Percentiles rank a stretch among this genome's conserved stretches.
These are phyloP conservation scores for Isabelozyma gotoi DNA, from an alignment of 805 yeast genomes.

Conservation along the genomic window DNA sequence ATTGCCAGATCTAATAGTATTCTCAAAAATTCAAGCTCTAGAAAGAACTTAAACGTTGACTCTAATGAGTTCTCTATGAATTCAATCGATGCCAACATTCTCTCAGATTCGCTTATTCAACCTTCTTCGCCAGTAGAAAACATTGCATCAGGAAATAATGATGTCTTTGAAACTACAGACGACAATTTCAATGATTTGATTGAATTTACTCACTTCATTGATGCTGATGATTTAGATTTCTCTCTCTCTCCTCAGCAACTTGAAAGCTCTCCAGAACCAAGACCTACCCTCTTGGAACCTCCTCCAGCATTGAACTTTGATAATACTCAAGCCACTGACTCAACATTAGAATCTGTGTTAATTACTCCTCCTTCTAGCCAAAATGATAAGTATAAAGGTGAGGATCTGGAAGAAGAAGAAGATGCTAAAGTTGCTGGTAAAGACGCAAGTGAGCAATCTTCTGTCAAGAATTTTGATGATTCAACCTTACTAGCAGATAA, in stretches of 20 bases:
- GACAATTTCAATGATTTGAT: conserved; percentile 28
- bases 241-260: conserved; percentile 19
- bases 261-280: background rate
- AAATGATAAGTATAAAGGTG: background rate
- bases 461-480: conserved; percentile 10
- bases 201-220: conserved; percentile 42
- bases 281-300: background rate
- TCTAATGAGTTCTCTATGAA: conserved; percentile 1
- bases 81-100: conserved; percentile 8
- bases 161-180: conserved; percentile 1
- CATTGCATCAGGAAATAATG: no score
- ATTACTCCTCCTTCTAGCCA: conserved; percentile 7
- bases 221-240: conserved; percentile 36
- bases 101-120: background rate
- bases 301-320: background rate
- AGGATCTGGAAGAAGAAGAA: background rate
- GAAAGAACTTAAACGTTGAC: conserved; percentile 14
- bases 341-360: background rate
- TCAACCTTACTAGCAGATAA: conserved; percentile 5
- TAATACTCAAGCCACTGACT: background rate
- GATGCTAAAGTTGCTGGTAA: background rate
- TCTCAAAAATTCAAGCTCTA: conserved; percentile 33
- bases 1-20: conserved; percentile 38
- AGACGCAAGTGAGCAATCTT: background rate
- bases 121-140: background rate